These are phyloP conservation scores for Rhododendron griersonianum DNA, from an alignment of 148 eudicot genomes.

Conservation along the genomic window DNA sequence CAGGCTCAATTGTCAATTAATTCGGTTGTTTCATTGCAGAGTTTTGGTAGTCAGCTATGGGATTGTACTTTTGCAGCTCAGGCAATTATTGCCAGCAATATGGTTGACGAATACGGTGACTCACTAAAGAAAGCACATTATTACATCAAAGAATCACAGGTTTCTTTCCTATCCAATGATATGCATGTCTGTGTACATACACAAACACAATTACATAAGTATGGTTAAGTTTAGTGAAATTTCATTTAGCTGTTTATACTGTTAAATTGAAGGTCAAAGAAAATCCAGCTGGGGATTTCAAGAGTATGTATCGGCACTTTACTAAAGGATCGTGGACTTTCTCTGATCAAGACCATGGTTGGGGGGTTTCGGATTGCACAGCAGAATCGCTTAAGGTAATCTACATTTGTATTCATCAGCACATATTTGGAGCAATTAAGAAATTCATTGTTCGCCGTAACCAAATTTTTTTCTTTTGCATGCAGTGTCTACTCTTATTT, in stretches of 20 bases:
- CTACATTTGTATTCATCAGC: background rate
- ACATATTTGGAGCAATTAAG: background rate
- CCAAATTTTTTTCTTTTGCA: background rate
- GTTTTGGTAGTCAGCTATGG: constrained; percentile 50
- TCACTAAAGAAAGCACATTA: constrained; percentile 39
- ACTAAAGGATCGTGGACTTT: constrained; percentile 52
- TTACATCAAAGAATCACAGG: constrained; percentile 46
- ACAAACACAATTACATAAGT: too few relatives aligned
- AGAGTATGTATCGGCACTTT: constrained; percentile 35
- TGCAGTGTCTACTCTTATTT: constrained; percentile 37
- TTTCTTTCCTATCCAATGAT: background rate
- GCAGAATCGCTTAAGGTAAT: constrained; percentile 35
- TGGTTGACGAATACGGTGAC: constrained; percentile 51
- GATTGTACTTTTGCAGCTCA: constrained; percentile 41
- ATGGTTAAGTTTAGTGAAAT: too few relatives aligned
- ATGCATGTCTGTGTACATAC: background rate
- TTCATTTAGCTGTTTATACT: too few relatives aligned
- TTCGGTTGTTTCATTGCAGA: constrained; percentile 13
- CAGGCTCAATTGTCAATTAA: background rate
- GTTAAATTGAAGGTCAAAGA: too few relatives aligned
- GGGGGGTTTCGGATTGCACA: constrained; percentile 42
- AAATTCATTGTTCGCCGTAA: background rate
- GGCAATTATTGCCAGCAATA: constrained; percentile 36
- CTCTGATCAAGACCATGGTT: constrained; percentile 47
- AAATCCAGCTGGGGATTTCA: too few relatives aligned